Evolutionary conservation across 306 rosid genomes (phyloP), one percentile per base, ranked within the genome.

Genomic region (Comarum palustre): DNA sequence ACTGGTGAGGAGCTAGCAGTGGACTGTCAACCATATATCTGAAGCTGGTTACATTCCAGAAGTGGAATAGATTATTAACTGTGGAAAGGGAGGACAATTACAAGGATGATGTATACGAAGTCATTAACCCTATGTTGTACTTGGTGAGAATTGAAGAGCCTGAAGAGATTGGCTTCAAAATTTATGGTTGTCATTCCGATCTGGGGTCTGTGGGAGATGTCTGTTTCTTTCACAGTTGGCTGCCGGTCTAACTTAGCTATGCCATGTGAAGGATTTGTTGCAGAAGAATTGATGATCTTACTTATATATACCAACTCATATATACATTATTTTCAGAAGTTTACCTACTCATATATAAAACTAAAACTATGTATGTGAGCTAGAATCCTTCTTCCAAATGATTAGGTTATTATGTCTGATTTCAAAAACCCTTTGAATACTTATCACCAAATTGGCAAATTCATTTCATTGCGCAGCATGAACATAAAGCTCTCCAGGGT

Each of bases 131-230:
- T 10, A 7, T 19, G 16, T 5, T 43, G 57, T 63, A 24, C 80
- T 51, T 22, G 64, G 6, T 31, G 69, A 8, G 73, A 59, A 69
- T 29, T 75, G 4, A 80, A 70, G 77, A 57, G 80, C 83, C 77
- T 75, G 73, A 80, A 80, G 70, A 75, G 4, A 62, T 63, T 70
- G 83, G 80, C 68, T 48, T 47, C 76, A 13, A 71, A 77, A 16
- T 47, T 51, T 13, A 51, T 80, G 38, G 39, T 79, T 27, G 3
- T 17, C 63, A 24, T 60, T 6, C 50, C 11, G 24, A 12, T 11
- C 55, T 8, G 43, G 50, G 61, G 59, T 71, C 31, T 41, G 51
- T 72, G 66, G 58, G 51, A 36, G 43, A 57, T 47, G 72, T 32
- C 69, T 58, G 51, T 45, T 60, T 59, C 63, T 61, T 48, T 42